Evolutionary conservation across 1,284 basidiomycete genomes (phyloP).

Genomic region (Malassezia brasiliensis): DNA sequence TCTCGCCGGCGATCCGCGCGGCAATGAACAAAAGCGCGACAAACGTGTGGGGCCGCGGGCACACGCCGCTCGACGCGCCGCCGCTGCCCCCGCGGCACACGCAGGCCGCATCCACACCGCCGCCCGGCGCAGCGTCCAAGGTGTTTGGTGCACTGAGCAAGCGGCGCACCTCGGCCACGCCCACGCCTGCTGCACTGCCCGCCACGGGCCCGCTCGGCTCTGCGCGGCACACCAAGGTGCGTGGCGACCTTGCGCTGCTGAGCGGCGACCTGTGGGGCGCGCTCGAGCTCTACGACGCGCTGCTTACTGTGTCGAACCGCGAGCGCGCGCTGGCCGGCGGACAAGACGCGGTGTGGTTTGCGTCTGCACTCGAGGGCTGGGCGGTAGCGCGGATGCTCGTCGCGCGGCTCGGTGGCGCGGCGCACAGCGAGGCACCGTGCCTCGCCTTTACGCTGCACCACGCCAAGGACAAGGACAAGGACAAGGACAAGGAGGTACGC

Average conservation of each 20-base stretch:
- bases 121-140: constrained; percentile 22
- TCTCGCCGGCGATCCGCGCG: not conserved
- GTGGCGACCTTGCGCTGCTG: constrained; percentile 35
- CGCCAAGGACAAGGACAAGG: constrained; percentile 24
- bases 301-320: constrained; percentile 27
- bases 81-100: not conserved
- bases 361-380: constrained; percentile 43
- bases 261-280: constrained; percentile 42
- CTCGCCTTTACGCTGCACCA: constrained; percentile 18
- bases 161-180: not conserved
- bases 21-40: constrained; percentile 14
- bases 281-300: constrained; percentile 28
- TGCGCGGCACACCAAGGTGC: constrained; percentile 34
- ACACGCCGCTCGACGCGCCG: constrained; percentile 21
- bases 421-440: constrained; percentile 34
- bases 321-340: constrained; percentile 46
- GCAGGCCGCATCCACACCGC: constrained; percentile 9
- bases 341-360: constrained; percentile 47
- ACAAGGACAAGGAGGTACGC: constrained; percentile 21
- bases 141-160: constrained; percentile 19
- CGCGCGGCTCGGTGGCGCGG: constrained; percentile 34
- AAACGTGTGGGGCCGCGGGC: constrained; percentile 21
- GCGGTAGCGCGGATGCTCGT: constrained; percentile 36
- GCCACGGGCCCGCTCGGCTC: constrained; percentile 7
- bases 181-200: constrained; percentile 13